Evolutionary conservation across 2,329 filamentous ascomycete species (phyloP).

Genomic region (Claviceps spartinae): DNA sequence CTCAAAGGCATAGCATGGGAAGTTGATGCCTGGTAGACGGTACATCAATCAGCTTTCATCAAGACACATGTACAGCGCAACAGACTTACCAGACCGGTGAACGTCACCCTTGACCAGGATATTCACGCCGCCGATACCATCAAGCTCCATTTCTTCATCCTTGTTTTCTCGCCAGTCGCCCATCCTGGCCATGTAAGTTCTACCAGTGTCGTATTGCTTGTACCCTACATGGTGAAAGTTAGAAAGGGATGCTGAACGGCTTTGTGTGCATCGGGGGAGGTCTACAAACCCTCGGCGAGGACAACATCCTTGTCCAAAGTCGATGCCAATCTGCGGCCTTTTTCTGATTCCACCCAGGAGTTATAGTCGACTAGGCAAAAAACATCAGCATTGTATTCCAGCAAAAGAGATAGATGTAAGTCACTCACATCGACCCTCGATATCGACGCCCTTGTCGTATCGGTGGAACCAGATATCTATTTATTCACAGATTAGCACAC

Average conservation of each 20-base stretch:
- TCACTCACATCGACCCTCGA: constrained; percentile 81
- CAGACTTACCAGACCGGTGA: constrained; percentile 66
- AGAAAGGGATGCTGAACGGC: constrained; percentile 4
- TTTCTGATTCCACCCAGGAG: constrained; percentile 91
- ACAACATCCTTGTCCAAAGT: constrained; percentile 67
- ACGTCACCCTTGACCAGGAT: constrained; percentile 97
- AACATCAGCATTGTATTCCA: constrained; percentile 5
- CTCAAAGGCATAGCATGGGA: constrained; percentile 91
- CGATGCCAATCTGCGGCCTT: constrained; percentile 60
- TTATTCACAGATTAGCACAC: constrained; percentile 14
- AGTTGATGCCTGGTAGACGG: constrained; percentile 69
- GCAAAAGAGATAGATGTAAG: not conserved
- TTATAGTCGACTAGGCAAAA: constrained; percentile 78
- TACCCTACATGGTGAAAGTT: constrained; percentile 48
- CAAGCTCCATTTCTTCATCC: constrained; percentile 80
- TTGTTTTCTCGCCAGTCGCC: constrained; percentile 89
- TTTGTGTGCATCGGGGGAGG: not conserved
- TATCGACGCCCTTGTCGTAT: constrained; percentile 66
- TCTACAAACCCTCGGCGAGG: constrained; percentile 65
- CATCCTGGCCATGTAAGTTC: constrained; percentile 79
- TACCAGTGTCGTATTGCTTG: constrained; percentile 81
- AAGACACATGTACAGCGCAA: not conserved
- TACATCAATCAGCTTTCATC: constrained; percentile 11
- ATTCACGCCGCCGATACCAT: constrained; percentile 93
- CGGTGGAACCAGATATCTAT: constrained; percentile 95